Evolutionary conservation across 169 alveolate species (phyloP).

Genomic region (Plasmodium malariae): DNA sequence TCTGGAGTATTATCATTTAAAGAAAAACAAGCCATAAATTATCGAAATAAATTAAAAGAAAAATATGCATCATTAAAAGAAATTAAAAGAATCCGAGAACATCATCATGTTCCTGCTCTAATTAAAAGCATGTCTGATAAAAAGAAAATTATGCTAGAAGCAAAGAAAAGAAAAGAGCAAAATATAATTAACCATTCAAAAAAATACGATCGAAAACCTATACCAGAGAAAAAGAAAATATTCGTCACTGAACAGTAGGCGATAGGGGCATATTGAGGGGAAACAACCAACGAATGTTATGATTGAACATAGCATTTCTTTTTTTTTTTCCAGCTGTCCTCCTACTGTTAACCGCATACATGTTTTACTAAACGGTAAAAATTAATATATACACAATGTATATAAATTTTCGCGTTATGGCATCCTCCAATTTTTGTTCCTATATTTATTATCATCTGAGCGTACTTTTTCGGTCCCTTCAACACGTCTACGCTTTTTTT

Average conservation of each 20-base stretch:
- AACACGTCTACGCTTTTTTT: too few relatives aligned
- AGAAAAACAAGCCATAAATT: constrained; percentile 90
- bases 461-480: too few relatives aligned
- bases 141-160: constrained; percentile 82
- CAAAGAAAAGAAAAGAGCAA: constrained; percentile 82
- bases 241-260: constrained; percentile 67
- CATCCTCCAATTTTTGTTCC: too few relatives aligned
- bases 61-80: constrained; percentile 88
- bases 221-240: constrained; percentile 63
- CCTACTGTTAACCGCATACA: too few relatives aligned
- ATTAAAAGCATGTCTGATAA: constrained; percentile 85
- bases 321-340: background rate
- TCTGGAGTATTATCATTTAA: constrained; percentile 83
- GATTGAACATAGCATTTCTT: too few relatives aligned
- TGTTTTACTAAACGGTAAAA: too few relatives aligned
- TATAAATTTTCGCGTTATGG: too few relatives aligned
- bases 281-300: too few relatives aligned
- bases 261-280: background rate
- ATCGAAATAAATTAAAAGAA: constrained; percentile 88
- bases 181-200: constrained; percentile 74
- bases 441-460: too few relatives aligned
- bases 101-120: constrained; percentile 91
- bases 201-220: constrained; percentile 26
- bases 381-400: too few relatives aligned
- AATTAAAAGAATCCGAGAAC: constrained; percentile 89